Base-by-base conservation (phyloP, 306 rosid genomes). In the Cucumis melo region DNA sequence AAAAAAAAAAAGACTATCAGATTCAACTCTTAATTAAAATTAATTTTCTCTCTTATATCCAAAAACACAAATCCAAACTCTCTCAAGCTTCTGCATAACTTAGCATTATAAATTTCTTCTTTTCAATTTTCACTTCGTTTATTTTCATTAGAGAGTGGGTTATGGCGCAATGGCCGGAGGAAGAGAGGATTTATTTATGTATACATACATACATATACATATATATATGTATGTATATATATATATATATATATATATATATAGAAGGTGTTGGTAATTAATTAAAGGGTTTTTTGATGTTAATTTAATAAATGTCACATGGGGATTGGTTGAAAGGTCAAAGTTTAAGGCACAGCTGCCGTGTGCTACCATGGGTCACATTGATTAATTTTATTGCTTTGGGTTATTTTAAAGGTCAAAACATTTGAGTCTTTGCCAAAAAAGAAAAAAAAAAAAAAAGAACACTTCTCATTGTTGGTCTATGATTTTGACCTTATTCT, bases 241-340 rank as follows among this genome's bases (percentile, higher is more conserved):
- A 55, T n/a, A 8, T 7, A n/a, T 20, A 59, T 59, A 5, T 5
- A 59, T 23, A 21, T 57, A 58, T 21, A 57, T 10, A n/a, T 10
- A 23, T 57, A 2, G 14, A 10, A 23, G 6, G 36, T 6, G 67
- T 7, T 29, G 41, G 3, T 58, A 57, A 57, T 21, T 10, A 7
- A 21, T 46, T 46, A 44, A 44, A 23, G 34, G 34, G 7, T 21
- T 1, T 42, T 21, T 57, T 3, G 0, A 1, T 46, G 3, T 46
- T 13, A 46, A 46, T 46, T 39, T 66, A 20, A 68, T 42, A 42
- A 68, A 67, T 41, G 75, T 68, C 56, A 68, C 75, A 68, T 68
- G 75, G 75, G 39, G 75, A 68, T 68, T 68, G 55, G 56, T 68
- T 23, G 2, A 42, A 68, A 68, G 36, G 74, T 68, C 74, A 68